Base-by-base conservation (phyloP, 805 yeast genomes). In the Tetrapisispora phaffii region DNA sequence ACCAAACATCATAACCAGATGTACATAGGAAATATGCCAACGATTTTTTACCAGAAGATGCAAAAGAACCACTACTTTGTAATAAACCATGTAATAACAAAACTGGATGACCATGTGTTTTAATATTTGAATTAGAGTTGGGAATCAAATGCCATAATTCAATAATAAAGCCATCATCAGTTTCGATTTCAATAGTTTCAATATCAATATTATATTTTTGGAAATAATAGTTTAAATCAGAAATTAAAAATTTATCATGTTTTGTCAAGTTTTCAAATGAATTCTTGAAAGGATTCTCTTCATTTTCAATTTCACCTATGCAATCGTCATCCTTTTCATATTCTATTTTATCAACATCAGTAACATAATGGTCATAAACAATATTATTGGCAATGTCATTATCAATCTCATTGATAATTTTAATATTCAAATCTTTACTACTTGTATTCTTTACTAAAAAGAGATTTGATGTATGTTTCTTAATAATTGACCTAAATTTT, bases 21-120 rank as follows among this genome's bases (percentile, higher is more conserved):
- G 68, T 64, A 32, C 65, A 63, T 42, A 71, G 70, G 57, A 69
- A 73, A 60, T 72, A 77, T 0, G 90, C 93, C 39, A 93, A 62
- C 9, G 95, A 82, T 46, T 83, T 76, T 45, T 73, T 70, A 0
- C 96, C 97, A 17, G 85, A 70, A 0, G 95, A 80, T 28, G 90
- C 73, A 60, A 74, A 90, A 0, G 96, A 84, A 0, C 88, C 96
- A 0, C 90, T 79, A 22, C 94, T 82, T 58, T 89, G 95, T 50
- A 90, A 66, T 13, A 90, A 70, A 0, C 98, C 98, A 55, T 90
- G 98, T 20, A 90, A 69, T 49, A 86, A 65, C 19, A 90, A 67
- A 1, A 90, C 67, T 0, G 98, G 97, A 47, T 70, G 71, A 48
- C 73, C 62, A 36, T 50, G 33, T 37, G 59, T 41, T 12, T 47